A percentile compares a stretch with the other conserved stretches of the same genome.
Conservation (phyloP, 2,329 filamentous ascomycete genomes). For the Cladosporium colombiae region DNA sequence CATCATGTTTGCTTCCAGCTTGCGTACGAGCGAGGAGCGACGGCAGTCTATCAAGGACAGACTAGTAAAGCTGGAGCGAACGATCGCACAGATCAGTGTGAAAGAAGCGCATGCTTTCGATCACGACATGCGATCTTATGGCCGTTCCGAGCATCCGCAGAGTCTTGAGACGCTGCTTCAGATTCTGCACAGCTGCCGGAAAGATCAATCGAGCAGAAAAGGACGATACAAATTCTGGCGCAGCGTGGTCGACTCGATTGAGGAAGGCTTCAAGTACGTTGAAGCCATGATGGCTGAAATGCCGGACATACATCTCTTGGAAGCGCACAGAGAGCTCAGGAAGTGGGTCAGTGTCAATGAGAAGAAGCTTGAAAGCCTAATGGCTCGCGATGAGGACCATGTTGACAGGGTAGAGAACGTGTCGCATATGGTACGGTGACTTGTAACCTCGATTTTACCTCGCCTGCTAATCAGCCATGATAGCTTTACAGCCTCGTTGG, state of each 20-base stretch:
- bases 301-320: neutral
- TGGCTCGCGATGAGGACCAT: conserved; percentile 26
- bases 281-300: conserved; percentile 1
- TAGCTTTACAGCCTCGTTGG: conserved; percentile 27
- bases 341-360: conserved; percentile 23
- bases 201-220: conserved; percentile 25
- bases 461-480: neutral
- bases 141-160: neutral
- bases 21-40: conserved; percentile 22
- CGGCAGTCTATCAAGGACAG: conserved; percentile 22
- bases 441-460: too few relatives aligned
- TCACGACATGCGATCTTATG: neutral
- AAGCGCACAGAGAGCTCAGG: conserved; percentile 21
- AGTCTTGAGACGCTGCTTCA: conserved; percentile 19
- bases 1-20: conserved; percentile 25
- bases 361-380: conserved; percentile 22
- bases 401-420: conserved; percentile 22
- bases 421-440: conserved; percentile 20
- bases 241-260: conserved; percentile 21
- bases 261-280: conserved; percentile 22
- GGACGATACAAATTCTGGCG: conserved; percentile 27
- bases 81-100: conserved; percentile 16
- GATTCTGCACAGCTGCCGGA: conserved; percentile 24
- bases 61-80: conserved; percentile 22
- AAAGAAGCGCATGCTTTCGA: conserved; percentile 13